Evolutionary conservation across 2,329 filamentous ascomycete genomes (phyloP), one percentile per base, ranked within the genome.

Genomic region (Penicillium sp.): DNA sequence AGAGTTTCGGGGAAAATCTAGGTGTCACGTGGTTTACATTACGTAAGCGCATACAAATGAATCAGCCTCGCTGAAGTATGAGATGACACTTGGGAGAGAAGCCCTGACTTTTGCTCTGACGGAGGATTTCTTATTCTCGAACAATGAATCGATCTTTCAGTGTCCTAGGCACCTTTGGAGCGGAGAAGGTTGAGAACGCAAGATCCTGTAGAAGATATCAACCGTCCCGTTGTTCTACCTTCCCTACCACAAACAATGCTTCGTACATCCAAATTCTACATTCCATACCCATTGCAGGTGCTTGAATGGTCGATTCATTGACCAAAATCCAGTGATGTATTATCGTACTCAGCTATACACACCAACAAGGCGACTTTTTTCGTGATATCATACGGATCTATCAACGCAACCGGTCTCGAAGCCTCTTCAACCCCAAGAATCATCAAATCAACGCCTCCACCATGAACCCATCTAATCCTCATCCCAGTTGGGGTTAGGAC

Each of bases 401-500:
- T 69, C 63, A 63, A 65, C 62, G 58, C 54, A 41, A 58, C 57
- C 61, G 63, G 61, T 63, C 61, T 60, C 54, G 61, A 65, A 65
- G 61, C 63, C 59, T 56, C 38, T 38, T 28, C 49, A 39, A 51
- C 34, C n/a, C 35, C 49, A 38, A 22, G 34, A 51, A 51, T n/a
- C 35, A 38, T 28, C 38, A 31, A 28, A 25, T 31, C 20, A n/a
- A 34, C 15, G 8, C 22, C 15, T 48, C 25, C 31, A 37, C 61
- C 59, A 50, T 51, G 53, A 58, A 52, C 43, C 54, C 60, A 63
- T 68, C 73, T 78, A 83, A 72, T 90, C 87, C 71, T 89, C 85
- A 75, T 89, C 87, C 87, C 87, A 88, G 73, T 86, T 86, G 48
- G 93, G 90, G 80, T 97, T 97, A 68, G 92, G 95, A 49, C 90